Conservation (phyloP, 2,329 filamentous ascomycete species). For the Colletotrichum coccodes region DNA sequence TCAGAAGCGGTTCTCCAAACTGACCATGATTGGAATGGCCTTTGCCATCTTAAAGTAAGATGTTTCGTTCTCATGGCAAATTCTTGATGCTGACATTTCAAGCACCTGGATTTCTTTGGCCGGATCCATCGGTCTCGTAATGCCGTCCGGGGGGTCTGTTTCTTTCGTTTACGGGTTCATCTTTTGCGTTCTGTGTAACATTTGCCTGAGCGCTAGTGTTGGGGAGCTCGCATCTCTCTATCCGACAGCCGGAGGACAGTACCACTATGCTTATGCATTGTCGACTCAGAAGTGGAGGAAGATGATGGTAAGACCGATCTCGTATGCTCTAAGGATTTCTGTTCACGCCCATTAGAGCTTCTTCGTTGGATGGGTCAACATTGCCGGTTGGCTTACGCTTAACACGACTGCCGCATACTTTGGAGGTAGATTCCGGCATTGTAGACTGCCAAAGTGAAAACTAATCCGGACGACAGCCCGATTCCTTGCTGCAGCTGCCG, state of each 20-base stretch:
- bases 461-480: conserved; percentile 43
- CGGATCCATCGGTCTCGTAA: conserved; percentile 52
- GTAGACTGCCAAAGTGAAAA: not conserved
- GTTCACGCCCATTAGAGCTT: no score
- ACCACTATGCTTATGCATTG: conserved; percentile 54
- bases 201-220: conserved; percentile 52
- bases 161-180: conserved; percentile 56
- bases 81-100: not conserved
- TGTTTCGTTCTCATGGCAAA: not conserved
- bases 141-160: conserved; percentile 53
- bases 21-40: conserved; percentile 54
- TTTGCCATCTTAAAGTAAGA: conserved; percentile 55
- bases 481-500: conserved; percentile 53
- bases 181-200: conserved; percentile 56
- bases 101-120: conserved; percentile 53
- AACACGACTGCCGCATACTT: conserved; percentile 56
- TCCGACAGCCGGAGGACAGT: conserved; percentile 58
- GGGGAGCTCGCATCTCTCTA: conserved; percentile 55
- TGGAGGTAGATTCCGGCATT: conserved; percentile 41
- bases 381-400: conserved; percentile 56
- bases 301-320: conserved; percentile 40
- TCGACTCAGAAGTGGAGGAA: conserved; percentile 50
- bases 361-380: conserved; percentile 55
- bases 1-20: conserved; percentile 48
- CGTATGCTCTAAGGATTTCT: no score